Conservation (phyloP, 83 land plant species). For the Thuja plicata region DNA sequence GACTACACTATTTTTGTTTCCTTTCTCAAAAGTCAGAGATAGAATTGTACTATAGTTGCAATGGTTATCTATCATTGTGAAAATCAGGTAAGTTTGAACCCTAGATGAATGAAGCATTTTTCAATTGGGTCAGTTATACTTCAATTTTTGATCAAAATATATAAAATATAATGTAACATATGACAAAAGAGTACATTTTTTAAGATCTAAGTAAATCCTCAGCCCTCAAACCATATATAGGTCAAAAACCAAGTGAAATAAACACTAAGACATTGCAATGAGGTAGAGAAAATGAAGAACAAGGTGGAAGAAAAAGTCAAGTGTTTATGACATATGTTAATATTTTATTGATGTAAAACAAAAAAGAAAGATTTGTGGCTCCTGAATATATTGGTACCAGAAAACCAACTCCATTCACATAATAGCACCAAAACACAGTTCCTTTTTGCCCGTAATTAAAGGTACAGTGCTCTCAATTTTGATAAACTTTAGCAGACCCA, state of each 20-base stretch:
- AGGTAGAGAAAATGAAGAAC: not conserved
- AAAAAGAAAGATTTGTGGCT: not conserved
- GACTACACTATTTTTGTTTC: too few species aligned
- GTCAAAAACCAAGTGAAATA: not conserved
- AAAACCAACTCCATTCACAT: not conserved
- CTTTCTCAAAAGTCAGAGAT: not conserved
- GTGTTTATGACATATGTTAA: not conserved
- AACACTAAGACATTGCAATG: not conserved
- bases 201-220: not conserved
- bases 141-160: too few species aligned
- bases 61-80: too few species aligned
- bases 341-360: constrained; percentile 1
- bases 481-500: not conserved
- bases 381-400: not conserved
- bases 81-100: too few species aligned
- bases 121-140: not conserved
- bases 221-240: not conserved
- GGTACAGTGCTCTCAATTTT: not conserved
- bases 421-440: not conserved
- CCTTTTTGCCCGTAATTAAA: not conserved
- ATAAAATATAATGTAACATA: not conserved
- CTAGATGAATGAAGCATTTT: not conserved
- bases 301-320: too few species aligned
- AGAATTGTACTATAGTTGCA: too few species aligned
- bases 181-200: not conserved